Conservation (phyloP, 106 monocot species). For the Gastrodia elata region DNA sequence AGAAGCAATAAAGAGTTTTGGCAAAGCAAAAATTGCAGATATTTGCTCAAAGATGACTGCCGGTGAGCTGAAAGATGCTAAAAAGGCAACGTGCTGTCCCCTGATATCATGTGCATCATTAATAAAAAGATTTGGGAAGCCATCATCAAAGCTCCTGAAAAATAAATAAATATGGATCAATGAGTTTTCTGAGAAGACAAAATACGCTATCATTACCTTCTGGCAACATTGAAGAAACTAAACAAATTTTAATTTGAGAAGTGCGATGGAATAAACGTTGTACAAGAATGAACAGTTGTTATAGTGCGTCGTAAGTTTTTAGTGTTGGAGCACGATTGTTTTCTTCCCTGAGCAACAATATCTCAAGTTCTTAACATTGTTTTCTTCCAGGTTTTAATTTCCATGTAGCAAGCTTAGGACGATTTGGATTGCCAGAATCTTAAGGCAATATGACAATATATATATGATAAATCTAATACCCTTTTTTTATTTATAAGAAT, state of each 20-base stretch:
- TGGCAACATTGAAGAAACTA: background rate
- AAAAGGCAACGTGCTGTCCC: slow-evolving; percentile 92
- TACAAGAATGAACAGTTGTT: background rate
- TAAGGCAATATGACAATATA: too few relatives aligned
- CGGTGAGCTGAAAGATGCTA: slow-evolving; percentile 91
- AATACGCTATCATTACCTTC: background rate
- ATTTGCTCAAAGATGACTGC: slow-evolving; percentile 92
- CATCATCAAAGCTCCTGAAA: slow-evolving; percentile 88
- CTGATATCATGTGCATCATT: slow-evolving; percentile 88
- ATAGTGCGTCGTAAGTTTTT: background rate
- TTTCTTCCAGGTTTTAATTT: too few relatives aligned
- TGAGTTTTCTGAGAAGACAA: background rate
- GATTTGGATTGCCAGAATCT: too few relatives aligned
- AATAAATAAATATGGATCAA: background rate
- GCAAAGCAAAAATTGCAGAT: slow-evolving; percentile 91
- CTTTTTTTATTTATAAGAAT: too few relatives aligned
- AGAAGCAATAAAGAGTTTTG: slow-evolving; percentile 82
- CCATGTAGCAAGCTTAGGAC: too few relatives aligned
- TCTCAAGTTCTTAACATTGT: too few relatives aligned
- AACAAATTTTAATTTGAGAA: background rate
- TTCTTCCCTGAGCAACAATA: too few relatives aligned
- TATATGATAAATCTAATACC: too few relatives aligned
- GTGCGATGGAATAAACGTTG: background rate
- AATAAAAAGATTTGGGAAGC: slow-evolving; percentile 93
- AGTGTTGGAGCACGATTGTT: too few relatives aligned